A percentile compares a stretch with the other conserved stretches of the same genome.
Conservation (phyloP, 495 filamentous ascomycete genomes). For the Hypoxylon subgilvum region DNA sequence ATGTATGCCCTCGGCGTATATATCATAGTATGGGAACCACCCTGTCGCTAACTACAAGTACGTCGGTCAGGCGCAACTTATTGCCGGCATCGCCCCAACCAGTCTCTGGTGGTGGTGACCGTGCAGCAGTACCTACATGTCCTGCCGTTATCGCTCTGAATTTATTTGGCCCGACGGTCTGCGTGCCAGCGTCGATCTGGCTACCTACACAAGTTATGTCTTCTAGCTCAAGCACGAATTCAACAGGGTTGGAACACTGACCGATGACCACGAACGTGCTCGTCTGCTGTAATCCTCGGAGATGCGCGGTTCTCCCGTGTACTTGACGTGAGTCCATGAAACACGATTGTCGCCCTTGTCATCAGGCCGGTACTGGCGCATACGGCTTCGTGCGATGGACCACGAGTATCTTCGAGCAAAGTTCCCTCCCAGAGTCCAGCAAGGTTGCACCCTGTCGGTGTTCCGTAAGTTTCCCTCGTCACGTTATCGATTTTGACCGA, state of each 20-base stretch:
- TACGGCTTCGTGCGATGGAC: background rate
- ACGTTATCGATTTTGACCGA: background rate
- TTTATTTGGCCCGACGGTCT: background rate
- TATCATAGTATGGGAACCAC: conserved; percentile 4
- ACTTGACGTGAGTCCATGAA: background rate
- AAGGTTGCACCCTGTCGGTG: background rate
- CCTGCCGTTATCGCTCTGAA: background rate
- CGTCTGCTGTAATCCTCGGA: background rate
- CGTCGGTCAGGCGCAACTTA: background rate
- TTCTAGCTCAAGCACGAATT: background rate
- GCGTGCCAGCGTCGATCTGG: background rate
- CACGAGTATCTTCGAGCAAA: conserved; percentile 6
- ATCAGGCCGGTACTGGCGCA: background rate
- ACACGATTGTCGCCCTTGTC: background rate
- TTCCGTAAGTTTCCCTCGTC: background rate
- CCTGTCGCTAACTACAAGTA: background rate
- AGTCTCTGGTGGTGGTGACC: background rate
- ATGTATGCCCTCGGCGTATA: background rate
- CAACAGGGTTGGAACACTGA: background rate
- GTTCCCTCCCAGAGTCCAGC: conserved; percentile 1
- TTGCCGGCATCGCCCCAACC: background rate
- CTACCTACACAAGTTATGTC: background rate
- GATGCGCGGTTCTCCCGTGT: background rate
- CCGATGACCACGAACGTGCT: background rate
- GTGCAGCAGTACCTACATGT: background rate